Evolutionary conservation across 73 alveolate genomes (phyloP), one percentile per base, ranked within the genome.

Genomic region (Paramecium caudatum): DNA sequence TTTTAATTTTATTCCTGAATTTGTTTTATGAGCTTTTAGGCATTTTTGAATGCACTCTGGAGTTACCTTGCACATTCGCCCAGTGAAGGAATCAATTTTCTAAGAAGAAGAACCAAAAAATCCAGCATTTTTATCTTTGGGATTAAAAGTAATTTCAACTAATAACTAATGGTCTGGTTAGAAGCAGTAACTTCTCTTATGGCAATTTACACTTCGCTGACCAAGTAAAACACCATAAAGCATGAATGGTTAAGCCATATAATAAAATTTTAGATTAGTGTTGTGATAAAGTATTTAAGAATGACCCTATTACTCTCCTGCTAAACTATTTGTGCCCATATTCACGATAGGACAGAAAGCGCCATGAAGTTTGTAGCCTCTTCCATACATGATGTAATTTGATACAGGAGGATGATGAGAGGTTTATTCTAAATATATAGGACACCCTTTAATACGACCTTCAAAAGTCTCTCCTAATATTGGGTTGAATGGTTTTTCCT

Each of bases 401-500:
- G 93, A 86, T 21, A 63, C 43, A 4, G 93, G 93, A 25, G 93
- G 93, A 62, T 86, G 93, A 43, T 86, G 93, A 5, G 82, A 17
- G 1, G 93, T 86, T 70, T 86, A 43, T 32, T 86, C 93, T 21
- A 86, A 63, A 86, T 86, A 86, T 15, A 86, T 63, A n/a, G 93
- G 93, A 23, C 93, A 86, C 21, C 93, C 93, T 13, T 41, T 36
- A 3, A 86, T 43, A 63, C 93, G 61, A 1, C 90, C 93, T 62
- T 86, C 23, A 37, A 86, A 47, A 7, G 93, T 86, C 43, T 86
- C 93, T 37, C 93, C 93, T n/a, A 86, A 34, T 41, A 86, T 86
- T 1, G 93, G 93, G 46, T 86, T 86, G 41, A 86, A 86, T 10
- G 93, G 93, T 86, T 86, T 86, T 43, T 86, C 93, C 65, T 47